Conservation (phyloP, 2,329 filamentous ascomycete genomes). For the Periconia macrospinosa region DNA sequence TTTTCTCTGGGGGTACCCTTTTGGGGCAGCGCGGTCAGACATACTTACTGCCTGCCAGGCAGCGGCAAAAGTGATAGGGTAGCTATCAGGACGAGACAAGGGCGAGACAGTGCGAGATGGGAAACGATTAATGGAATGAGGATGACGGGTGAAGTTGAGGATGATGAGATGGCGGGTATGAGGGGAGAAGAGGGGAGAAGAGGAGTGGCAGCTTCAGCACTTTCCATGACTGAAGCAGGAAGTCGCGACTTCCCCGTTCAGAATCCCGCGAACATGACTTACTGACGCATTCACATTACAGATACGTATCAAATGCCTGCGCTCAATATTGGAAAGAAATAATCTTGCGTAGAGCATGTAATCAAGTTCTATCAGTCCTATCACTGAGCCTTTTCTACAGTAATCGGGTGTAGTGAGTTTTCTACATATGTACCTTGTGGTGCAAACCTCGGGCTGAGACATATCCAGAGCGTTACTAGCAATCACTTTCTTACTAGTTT, state of each 20-base stretch:
- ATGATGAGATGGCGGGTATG: neutral
- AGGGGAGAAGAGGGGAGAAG: neutral
- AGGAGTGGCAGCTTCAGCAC: constrained; percentile 12
- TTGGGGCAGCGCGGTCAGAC: constrained; percentile 10
- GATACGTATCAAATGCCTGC: no score
- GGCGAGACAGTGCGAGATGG: neutral
- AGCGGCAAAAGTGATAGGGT: neutral
- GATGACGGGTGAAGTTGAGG: neutral
- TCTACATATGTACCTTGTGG: no score
- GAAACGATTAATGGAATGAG: neutral
- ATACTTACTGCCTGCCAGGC: constrained; percentile 8
- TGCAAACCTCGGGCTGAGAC: no score
- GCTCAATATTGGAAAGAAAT: no score
- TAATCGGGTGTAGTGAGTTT: no score
- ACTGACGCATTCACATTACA: no score
- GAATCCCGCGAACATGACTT: neutral
- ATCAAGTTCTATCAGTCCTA: no score
- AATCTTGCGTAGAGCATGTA: no score
- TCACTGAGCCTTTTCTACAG: no score
- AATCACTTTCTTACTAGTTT: no score
- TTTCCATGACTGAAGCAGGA: constrained; percentile 8
- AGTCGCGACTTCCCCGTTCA: neutral
- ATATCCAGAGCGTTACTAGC: no score
- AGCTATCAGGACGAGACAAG: neutral
- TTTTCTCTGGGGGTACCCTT: constrained; percentile 9